A percentile compares a stretch with the other conserved stretches of the same genome.
phyloP scores from a whole-genome alignment of 768 basidiomycete genomes.

The Xanthoconium stramineum region DNA sequence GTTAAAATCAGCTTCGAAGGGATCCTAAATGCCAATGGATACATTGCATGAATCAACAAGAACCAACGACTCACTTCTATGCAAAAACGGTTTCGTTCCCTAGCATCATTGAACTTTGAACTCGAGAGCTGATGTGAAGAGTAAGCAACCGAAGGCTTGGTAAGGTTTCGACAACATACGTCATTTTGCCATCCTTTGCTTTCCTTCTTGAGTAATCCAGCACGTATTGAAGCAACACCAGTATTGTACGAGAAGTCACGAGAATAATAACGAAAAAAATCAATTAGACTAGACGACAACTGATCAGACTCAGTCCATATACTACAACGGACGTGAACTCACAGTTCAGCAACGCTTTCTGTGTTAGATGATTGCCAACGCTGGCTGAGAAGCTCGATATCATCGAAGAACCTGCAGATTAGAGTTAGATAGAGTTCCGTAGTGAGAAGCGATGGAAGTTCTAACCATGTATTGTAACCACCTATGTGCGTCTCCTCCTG shows the following conservation, averaged over 20 bases:
- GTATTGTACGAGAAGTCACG: constrained; percentile 91
- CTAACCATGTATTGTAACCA: constrained; percentile 79
- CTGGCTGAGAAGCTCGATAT: constrained; percentile 86
- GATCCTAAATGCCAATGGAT: constrained; percentile 58
- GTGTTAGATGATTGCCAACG: constrained; percentile 94
- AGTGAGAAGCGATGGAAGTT: constrained; percentile 6
- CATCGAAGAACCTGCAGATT: constrained; percentile 85
- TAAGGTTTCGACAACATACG: constrained; percentile 42
- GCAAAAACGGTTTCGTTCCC: constrained; percentile 93
- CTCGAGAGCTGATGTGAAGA: constrained; percentile 40
- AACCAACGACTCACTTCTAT: constrained; percentile 66
- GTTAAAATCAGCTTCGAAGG: constrained; percentile 95
- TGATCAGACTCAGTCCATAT: constrained; percentile 3
- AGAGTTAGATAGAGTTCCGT: constrained; percentile 8
- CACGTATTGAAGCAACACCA: constrained; percentile 87
- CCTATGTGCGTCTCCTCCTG: constrained; percentile 80
- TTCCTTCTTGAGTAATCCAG: constrained; percentile 86
- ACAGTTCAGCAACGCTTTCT: constrained; percentile 93
- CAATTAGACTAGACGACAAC: constrained; percentile 68
- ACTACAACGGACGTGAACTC: constrained; percentile 28
- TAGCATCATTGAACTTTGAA: constrained; percentile 59
- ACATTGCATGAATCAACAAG: not conserved
- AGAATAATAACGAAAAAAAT: constrained; percentile 96
- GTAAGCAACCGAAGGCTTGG: constrained; percentile 3
- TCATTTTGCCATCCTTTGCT: constrained; percentile 94